Evolutionary conservation across 139 green algal genomes (phyloP).

Genomic region (Trebouxia sp.): DNA sequence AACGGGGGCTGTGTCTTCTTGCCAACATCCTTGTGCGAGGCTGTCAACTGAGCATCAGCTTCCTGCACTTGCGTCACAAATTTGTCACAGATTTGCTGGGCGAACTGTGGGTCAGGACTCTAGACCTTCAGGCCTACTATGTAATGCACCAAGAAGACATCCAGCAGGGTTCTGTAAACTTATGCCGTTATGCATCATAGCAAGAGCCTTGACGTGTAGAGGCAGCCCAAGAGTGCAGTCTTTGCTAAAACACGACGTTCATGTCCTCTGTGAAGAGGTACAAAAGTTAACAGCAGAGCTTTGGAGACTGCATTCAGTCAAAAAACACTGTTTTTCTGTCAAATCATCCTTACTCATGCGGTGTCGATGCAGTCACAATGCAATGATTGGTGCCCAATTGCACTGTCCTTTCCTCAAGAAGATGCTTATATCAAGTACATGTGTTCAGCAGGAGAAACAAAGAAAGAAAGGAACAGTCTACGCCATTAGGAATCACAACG

Average conservation of each 20-base stretch:
- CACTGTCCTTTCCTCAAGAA: not conserved
- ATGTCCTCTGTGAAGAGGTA: too few species aligned
- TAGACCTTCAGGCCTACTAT: not conserved
- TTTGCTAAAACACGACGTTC: too few species aligned
- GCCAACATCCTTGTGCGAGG: not conserved
- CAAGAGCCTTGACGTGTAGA: too few species aligned
- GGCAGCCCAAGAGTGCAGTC: too few species aligned
- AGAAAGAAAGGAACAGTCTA: not conserved
- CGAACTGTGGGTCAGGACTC: not conserved
- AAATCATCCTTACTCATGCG: too few species aligned
- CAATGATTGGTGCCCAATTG: not conserved
- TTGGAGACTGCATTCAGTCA: too few species aligned
- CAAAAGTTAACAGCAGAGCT: too few species aligned
- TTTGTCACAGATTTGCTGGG: not conserved
- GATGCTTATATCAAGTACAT: not conserved
- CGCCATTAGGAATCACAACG: too few species aligned
- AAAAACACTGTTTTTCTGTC: too few species aligned
- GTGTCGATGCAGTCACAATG: too few species aligned
- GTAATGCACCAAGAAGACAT: not conserved
- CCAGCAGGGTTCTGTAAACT: not conserved
- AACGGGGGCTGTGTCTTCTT: not conserved
- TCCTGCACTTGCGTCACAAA: not conserved
- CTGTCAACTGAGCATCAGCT: conserved; percentile 16
- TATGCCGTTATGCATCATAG: too few species aligned
- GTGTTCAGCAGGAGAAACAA: not conserved